Conservation (phyloP, 1,284 basidiomycete species). For the Ceratobasidium sp. region DNA sequence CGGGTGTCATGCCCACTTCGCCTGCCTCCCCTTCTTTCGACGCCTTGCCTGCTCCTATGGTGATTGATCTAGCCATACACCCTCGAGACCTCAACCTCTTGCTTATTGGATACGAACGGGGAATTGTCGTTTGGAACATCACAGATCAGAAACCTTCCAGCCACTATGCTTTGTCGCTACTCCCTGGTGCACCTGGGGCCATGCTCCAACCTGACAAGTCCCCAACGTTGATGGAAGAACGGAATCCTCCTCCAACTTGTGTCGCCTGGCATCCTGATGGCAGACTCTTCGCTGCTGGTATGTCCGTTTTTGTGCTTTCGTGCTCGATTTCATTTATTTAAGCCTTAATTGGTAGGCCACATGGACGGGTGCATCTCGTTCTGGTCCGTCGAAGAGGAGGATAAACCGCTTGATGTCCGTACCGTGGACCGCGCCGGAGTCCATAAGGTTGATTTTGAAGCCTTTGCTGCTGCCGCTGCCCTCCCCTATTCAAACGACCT, state of each 20-base stretch:
- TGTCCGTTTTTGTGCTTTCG: background rate
- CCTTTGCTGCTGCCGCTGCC: conserved; percentile 52
- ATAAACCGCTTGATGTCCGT: conserved; percentile 81
- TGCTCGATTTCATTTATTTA: conserved; percentile 55
- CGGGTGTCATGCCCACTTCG: conserved; percentile 65
- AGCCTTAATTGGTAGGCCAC: conserved; percentile 71
- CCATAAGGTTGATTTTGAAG: conserved; percentile 53
- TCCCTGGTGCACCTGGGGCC: conserved; percentile 77
- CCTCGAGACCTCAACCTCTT: conserved; percentile 84
- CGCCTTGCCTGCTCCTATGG: conserved; percentile 44
- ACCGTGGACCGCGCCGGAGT: conserved; percentile 64
- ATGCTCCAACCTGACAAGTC: conserved; percentile 63
- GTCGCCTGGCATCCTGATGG: conserved; percentile 76
- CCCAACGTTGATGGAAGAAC: conserved; percentile 50
- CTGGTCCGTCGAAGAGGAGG: conserved; percentile 85
- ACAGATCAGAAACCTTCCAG: conserved; percentile 57
- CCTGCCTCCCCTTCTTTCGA: conserved; percentile 58
- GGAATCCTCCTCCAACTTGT: conserved; percentile 76
- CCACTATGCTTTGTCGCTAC: conserved; percentile 21
- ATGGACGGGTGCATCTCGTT: conserved; percentile 89
- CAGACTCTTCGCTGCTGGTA: conserved; percentile 48
- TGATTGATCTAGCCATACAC: conserved; percentile 74
- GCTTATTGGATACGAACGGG: conserved; percentile 86
- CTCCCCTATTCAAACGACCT: conserved; percentile 52
- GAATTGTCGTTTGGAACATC: conserved; percentile 77